Percentiles rank a stretch among this genome's conserved stretches.
These are phyloP conservation scores for Hyaloperonospora arabidopsidis DNA, from an alignment of 352 stramenopile species.

Conservation along the genomic window DNA sequence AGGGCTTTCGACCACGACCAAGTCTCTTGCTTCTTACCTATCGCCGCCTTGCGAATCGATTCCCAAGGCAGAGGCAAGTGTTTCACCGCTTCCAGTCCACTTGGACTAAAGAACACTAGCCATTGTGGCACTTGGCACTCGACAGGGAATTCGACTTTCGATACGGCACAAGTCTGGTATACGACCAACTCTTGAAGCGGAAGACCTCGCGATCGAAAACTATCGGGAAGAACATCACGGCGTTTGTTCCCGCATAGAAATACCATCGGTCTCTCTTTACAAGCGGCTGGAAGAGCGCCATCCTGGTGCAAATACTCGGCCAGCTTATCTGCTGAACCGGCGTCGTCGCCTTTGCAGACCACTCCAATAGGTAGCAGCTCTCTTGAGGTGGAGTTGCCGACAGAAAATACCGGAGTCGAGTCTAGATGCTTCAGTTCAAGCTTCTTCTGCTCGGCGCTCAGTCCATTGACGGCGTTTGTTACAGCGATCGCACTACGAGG, in stretches of 20 bases:
- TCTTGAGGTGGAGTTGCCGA: conserved; percentile 55
- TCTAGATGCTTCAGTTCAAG: conserved; percentile 27
- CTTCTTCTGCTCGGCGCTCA: conserved; percentile 20
- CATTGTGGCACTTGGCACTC: conserved; percentile 39
- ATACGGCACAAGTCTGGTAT: conserved; percentile 48
- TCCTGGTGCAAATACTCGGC: conserved; percentile 37
- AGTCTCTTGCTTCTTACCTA: conserved; percentile 32
- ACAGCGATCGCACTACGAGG: conserved; percentile 59
- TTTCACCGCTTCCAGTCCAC: conserved; percentile 54
- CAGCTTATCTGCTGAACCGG: conserved; percentile 59
- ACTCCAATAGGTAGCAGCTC: conserved; percentile 51
- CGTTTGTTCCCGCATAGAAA: conserved; percentile 78
- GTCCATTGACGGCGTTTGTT: conserved; percentile 21
- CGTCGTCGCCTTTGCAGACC: conserved; percentile 50
- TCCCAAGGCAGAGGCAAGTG: conserved; percentile 38
- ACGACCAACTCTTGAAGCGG: conserved; percentile 57
- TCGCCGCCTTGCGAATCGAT: conserved; percentile 63
- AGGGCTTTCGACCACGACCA: not conserved
- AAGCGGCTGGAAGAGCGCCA: conserved; percentile 29
- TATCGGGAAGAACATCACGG: conserved; percentile 49
- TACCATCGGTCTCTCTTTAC: conserved; percentile 42
- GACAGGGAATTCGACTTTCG: conserved; percentile 37
- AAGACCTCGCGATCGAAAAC: conserved; percentile 39
- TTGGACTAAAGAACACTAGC: conserved; percentile 80
- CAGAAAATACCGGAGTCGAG: conserved; percentile 43